Evolutionary conservation across 1,284 basidiomycete genomes (phyloP).

Genomic region (Moniliella sp.): DNA sequence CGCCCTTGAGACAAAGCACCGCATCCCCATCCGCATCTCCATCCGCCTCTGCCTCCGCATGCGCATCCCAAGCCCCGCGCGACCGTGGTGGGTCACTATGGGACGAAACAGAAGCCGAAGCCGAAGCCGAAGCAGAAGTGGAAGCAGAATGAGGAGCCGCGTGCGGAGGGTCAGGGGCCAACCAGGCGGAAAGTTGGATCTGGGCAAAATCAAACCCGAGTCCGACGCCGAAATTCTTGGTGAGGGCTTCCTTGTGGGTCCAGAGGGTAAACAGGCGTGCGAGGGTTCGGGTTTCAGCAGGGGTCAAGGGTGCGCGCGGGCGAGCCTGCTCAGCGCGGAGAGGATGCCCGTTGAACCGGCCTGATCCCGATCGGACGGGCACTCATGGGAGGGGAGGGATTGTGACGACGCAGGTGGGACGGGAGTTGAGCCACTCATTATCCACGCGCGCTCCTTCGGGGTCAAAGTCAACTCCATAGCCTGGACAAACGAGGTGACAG

Average conservation of each 20-base stretch:
- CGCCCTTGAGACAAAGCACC: too few species aligned
- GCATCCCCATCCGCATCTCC: too few species aligned
- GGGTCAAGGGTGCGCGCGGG: neutral
- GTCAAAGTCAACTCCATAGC: slow-evolving; percentile 26
- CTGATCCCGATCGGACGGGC: too few species aligned
- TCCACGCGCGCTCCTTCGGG: slow-evolving; percentile 9
- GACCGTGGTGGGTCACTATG: too few species aligned
- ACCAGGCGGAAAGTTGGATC: slow-evolving; percentile 12
- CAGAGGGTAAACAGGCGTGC: slow-evolving; percentile 14
- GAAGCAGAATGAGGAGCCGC: too few species aligned
- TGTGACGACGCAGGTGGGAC: neutral
- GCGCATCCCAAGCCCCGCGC: too few species aligned
- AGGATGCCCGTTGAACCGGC: too few species aligned
- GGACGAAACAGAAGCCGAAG: too few species aligned
- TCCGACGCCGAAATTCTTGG: slow-evolving; percentile 21
- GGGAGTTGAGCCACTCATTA: slow-evolving; percentile 3
- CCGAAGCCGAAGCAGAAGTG: too few species aligned
- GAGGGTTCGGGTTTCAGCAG: slow-evolving; percentile 3
- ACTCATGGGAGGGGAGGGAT: neutral
- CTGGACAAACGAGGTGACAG: slow-evolving; percentile 8
- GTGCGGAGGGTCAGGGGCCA: too few species aligned
- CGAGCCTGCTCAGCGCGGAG: neutral
- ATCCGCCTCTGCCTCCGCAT: too few species aligned
- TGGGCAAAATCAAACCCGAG: slow-evolving; percentile 22
- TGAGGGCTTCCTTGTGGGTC: slow-evolving; percentile 31